Evolutionary conservation across 805 yeast genomes (phyloP).

Genomic region (Metschnikowia continentalis): DNA sequence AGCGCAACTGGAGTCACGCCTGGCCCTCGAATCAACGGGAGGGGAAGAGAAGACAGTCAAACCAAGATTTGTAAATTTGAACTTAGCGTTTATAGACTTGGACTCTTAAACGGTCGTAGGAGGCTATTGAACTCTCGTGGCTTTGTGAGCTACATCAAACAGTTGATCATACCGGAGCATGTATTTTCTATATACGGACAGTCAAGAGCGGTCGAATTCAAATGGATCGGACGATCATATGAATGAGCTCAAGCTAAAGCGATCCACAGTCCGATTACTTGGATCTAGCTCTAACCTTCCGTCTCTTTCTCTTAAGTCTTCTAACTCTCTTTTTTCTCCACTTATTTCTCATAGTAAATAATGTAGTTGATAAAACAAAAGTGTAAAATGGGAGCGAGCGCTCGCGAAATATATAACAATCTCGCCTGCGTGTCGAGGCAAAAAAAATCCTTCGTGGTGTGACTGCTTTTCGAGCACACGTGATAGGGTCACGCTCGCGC

Average conservation of each 20-base stretch:
- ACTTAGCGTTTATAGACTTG: no score
- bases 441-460: constrained; percentile 12
- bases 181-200: constrained; percentile 21
- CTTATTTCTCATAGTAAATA: constrained; percentile 80
- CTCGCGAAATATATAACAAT: constrained; percentile 18
- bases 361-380: constrained; percentile 19
- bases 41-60: no score
- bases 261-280: constrained; percentile 63
- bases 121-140: no score
- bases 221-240: constrained; percentile 3
- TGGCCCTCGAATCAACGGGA: not conserved
- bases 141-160: not conserved
- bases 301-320: constrained; percentile 99
- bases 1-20: not conserved
- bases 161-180: constrained; percentile 17
- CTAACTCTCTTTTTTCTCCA: constrained; percentile 99
- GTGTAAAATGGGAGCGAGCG: constrained; percentile 20
- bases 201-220: constrained; percentile 4
- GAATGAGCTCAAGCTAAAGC: constrained; percentile 12
- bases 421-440: constrained; percentile 22
- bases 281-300: constrained; percentile 99
- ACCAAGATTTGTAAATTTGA: no score
- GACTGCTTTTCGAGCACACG: constrained; percentile 16
- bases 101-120: no score
- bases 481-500: constrained; percentile 1